These are phyloP conservation scores for Fusarium gaditjirri DNA, from an alignment of 2,329 filamentous ascomycete genomes.

Conservation along the genomic window DNA sequence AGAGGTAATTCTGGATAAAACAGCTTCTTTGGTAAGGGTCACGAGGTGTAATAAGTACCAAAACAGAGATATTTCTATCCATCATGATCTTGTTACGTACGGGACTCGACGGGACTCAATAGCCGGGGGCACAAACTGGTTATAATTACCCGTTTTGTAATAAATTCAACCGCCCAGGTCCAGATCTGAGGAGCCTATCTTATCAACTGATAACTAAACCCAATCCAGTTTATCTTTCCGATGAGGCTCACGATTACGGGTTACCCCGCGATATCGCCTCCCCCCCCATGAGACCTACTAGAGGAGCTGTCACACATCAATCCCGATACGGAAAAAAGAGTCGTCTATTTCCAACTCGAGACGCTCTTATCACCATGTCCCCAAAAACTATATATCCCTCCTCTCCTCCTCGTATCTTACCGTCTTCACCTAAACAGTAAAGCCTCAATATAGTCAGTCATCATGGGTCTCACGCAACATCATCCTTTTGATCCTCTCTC, in stretches of 20 bases:
- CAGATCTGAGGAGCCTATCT: background rate
- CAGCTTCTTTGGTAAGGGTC: background rate
- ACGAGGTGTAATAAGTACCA: background rate
- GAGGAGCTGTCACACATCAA: constrained; percentile 6
- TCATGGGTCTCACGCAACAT: constrained; percentile 26
- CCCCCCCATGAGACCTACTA: background rate
- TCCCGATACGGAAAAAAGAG: constrained; percentile 38
- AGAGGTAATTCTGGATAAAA: background rate
- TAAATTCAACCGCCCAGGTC: background rate
- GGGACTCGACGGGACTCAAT: background rate
- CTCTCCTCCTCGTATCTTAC: background rate
- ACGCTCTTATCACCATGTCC: background rate
- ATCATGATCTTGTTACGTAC: background rate
- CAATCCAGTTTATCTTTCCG: constrained; percentile 36
- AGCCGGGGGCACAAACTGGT: fast-evolving
- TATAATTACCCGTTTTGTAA: constrained; percentile 25
- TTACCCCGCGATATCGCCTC: constrained; percentile 17
- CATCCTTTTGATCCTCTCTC: constrained; percentile 46
- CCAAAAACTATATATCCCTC: constrained; percentile 27
- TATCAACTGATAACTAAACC: constrained; percentile 17
- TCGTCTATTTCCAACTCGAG: constrained; percentile 22
- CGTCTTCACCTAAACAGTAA: background rate
- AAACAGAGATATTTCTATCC: background rate
- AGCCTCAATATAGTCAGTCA: background rate
- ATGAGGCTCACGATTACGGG: constrained; percentile 8